These are phyloP conservation scores for Dryas octopetala DNA, from an alignment of 306 rosid species.

Conservation along the genomic window DNA sequence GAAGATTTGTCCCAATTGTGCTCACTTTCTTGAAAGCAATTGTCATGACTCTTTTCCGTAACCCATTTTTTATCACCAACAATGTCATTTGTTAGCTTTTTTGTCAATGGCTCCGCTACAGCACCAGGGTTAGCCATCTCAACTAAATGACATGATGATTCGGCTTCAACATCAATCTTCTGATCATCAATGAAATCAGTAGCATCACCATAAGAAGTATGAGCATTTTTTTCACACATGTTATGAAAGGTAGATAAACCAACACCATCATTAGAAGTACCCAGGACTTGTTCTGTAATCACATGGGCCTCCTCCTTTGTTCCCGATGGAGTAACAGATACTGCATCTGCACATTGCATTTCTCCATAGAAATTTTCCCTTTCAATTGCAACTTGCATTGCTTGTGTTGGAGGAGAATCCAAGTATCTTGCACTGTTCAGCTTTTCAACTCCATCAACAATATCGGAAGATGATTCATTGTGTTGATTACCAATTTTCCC, in stretches of 20 bases:
- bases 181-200: conserved; percentile 34
- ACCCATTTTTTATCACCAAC: conserved; percentile 34
- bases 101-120: conserved; percentile 31
- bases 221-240: conserved; percentile 18
- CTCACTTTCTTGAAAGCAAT: conserved; percentile 26
- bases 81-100: conserved; percentile 28
- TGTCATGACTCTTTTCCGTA: conserved; percentile 27
- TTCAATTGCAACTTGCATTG: conserved; percentile 36
- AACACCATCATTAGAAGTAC: conserved; percentile 29
- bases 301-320: conserved; percentile 32
- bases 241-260: conserved; percentile 22
- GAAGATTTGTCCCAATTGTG: conserved; percentile 34
- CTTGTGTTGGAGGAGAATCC: conserved; percentile 35
- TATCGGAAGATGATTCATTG: conserved; percentile 31
- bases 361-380: conserved; percentile 25
- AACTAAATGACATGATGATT: conserved; percentile 34
- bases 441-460: conserved; percentile 34
- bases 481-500: conserved; percentile 32
- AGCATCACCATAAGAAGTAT: conserved; percentile 13
- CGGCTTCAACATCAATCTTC: conserved; percentile 31
- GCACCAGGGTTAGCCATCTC: conserved; percentile 30
- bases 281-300: conserved; percentile 40
- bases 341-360: conserved; percentile 16
- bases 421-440: conserved; percentile 24
- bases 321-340: conserved; percentile 13